Conservation (phyloP, 1,139 yeast genomes). For the Saccharomyces pastorianus region DNA sequence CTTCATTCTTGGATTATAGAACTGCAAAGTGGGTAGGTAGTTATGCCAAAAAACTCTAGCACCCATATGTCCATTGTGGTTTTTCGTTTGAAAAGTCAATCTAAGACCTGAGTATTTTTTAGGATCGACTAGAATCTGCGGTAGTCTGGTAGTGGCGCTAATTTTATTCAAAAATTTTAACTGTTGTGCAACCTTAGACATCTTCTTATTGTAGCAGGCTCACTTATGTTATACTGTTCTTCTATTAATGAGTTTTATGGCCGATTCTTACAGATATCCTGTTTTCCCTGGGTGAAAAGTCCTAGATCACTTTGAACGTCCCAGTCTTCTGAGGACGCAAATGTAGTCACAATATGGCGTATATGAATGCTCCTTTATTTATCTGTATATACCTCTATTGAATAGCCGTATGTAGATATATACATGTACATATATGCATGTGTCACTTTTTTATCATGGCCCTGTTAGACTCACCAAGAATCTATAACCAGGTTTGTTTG, state of each 20-base stretch:
- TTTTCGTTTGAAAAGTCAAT: conserved; percentile 39
- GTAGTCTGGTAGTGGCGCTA: conserved; percentile 22
- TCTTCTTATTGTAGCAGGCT: not conserved
- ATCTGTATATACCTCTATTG: not conserved
- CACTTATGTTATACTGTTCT: not conserved
- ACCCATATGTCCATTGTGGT: conserved; percentile 45
- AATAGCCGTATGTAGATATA: not conserved
- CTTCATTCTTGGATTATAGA: conserved; percentile 66
- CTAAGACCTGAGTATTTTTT: conserved; percentile 25
- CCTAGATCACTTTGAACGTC: not conserved
- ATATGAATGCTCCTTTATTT: not conserved
- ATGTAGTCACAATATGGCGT: not conserved
- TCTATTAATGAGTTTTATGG: not conserved
- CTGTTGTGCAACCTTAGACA: conserved; percentile 27
- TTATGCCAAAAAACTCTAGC: conserved; percentile 61
- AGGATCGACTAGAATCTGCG: conserved; percentile 25
- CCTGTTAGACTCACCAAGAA: not conserved
- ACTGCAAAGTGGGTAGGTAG: conserved; percentile 67
- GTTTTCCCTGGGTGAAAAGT: not conserved
- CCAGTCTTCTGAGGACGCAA: not conserved
- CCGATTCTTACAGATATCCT: not conserved
- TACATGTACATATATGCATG: not conserved
- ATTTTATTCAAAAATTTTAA: conserved; percentile 23
- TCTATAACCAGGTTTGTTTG: not conserved
- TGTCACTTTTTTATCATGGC: not conserved